These are phyloP conservation scores for Kandelia obovata DNA, from an alignment of 345 rosid species.

Conservation along the genomic window DNA sequence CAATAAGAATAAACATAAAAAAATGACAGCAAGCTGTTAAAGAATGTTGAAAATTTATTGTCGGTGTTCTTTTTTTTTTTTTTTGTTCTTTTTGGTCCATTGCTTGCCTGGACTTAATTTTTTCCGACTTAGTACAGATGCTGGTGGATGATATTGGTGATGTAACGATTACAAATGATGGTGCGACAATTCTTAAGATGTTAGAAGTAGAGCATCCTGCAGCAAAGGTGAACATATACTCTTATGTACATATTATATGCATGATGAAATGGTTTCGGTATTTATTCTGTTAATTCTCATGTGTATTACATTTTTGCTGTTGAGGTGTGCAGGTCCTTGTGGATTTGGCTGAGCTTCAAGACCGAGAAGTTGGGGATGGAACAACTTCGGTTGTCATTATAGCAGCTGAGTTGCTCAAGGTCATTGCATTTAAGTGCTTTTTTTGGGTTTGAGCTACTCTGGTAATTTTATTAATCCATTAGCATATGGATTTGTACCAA, in stretches of 20 bases:
- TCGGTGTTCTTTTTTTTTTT: not conserved
- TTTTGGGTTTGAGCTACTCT: not conserved
- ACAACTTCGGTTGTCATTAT: slow-evolving; percentile 94
- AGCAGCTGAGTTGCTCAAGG: slow-evolving; percentile 88
- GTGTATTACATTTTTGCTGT: slow-evolving; percentile 1
- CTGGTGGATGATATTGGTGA: slow-evolving; percentile 96
- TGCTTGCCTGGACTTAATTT: not conserved
- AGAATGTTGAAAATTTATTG: no score
- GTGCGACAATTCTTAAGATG: slow-evolving; percentile 94
- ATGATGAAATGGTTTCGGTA: not conserved
- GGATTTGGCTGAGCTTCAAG: slow-evolving; percentile 98
- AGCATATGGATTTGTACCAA: not conserved
- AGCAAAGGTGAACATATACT: slow-evolving; percentile 58
- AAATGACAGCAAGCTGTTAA: no score
- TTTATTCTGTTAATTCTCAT: not conserved
- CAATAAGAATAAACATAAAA: no score
- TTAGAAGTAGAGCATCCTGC: slow-evolving; percentile 97
- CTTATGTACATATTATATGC: not conserved
- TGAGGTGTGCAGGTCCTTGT: slow-evolving; percentile 65
- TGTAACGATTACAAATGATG: slow-evolving; percentile 90
- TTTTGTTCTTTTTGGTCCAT: not conserved
- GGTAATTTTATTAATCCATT: not conserved
- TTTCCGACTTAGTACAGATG: slow-evolving; percentile 49
- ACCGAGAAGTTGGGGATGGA: slow-evolving; percentile 96
- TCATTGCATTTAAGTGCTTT: slow-evolving; percentile 16